phyloP scores from a whole-genome alignment of 1,139 yeast species.

The Nakaseomyces nivariensis region DNA sequence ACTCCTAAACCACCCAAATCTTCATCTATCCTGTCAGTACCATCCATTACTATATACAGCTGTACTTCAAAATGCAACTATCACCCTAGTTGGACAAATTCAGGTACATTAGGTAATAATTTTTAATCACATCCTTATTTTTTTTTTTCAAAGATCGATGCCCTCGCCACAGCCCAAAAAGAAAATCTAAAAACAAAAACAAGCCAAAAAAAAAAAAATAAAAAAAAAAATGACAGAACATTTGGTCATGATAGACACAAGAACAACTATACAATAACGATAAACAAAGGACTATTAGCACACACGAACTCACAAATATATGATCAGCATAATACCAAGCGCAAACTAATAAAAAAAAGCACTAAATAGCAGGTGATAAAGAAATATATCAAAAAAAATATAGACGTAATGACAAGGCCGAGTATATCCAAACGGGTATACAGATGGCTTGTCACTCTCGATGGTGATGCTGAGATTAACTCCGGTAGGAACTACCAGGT shows the following conservation, averaged over 20 bases:
- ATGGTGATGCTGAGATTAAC: slow-evolving; percentile 15
- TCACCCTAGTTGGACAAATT: not conserved
- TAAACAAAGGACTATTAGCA: no score
- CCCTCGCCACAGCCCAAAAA: no score
- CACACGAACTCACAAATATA: no score
- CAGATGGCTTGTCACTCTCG: slow-evolving; percentile 24
- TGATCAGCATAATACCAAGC: no score
- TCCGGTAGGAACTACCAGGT: slow-evolving; percentile 15
- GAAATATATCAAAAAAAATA: not conserved
- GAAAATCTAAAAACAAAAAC: no score
- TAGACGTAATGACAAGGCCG: not conserved
- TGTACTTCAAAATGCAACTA: not conserved
- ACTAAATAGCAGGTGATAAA: not conserved
- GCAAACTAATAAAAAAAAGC: not conserved
- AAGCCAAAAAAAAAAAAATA: no score
- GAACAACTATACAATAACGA: no score
- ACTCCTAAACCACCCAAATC: slow-evolving; percentile 32
- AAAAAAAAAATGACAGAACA: no score
- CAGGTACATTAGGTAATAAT: not conserved
- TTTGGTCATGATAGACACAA: no score
- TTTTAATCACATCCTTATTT: no score
- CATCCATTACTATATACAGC: not conserved
- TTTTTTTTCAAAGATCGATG: no score
- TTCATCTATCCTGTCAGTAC: slow-evolving; percentile 1
- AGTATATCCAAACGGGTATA: slow-evolving; percentile 9